These are phyloP conservation scores for Artemisia argyi DNA, from an alignment of 129 eudicot species.

Conservation along the genomic window DNA sequence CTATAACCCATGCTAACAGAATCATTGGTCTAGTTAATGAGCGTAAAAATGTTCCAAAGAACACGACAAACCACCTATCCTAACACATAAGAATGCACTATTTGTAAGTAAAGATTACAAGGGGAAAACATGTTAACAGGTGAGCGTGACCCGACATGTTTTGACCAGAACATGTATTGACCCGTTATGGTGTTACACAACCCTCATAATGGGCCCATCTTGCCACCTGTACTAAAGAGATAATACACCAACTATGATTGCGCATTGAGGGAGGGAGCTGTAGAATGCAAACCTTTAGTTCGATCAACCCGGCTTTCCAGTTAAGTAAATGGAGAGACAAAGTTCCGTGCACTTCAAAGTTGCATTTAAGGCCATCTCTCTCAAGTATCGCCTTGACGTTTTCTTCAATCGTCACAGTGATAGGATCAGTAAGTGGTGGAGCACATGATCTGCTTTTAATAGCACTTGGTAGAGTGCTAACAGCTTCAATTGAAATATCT, in stretches of 20 bases:
- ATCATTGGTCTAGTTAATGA: neutral
- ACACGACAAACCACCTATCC: no score
- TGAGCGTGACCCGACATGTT: no score
- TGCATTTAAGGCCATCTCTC: no score
- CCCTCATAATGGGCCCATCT: no score
- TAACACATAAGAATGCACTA: no score
- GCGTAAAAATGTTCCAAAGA: neutral
- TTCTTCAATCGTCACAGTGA: no score
- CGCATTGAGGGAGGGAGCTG: neutral
- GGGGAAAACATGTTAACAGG: no score
- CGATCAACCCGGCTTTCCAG: conserved; percentile 82
- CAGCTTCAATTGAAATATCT: conserved; percentile 80
- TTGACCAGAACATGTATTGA: no score
- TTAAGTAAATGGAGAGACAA: conserved; percentile 86
- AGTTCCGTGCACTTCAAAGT: conserved; percentile 33
- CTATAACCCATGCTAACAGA: neutral
- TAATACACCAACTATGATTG: conserved; percentile 9
- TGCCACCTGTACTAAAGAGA: neutral
- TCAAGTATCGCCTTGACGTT: no score
- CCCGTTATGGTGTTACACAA: no score
- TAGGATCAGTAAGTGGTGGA: no score
- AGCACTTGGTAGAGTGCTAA: conserved; percentile 73
- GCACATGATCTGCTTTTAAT: conserved; percentile 54
- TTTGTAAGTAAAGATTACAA: no score
- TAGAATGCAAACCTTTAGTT: conserved; percentile 74